phyloP scores from a whole-genome alignment of 108 stramenopile species.

The Fistulifera solaris region DNA sequence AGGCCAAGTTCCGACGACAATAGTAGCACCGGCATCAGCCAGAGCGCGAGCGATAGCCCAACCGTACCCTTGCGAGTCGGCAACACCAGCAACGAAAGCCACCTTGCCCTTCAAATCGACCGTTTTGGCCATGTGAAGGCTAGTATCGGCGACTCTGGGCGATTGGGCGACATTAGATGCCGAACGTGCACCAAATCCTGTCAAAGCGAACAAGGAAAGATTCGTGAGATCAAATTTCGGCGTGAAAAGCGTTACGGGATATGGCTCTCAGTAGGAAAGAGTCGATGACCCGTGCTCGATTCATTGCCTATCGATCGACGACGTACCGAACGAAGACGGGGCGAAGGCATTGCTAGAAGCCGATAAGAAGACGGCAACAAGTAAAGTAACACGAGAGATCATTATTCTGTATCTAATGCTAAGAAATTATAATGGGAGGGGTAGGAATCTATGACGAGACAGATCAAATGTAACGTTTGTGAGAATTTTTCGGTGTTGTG shows the following conservation, averaged over 20 bases:
- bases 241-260: too few relatives aligned
- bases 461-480: too few relatives aligned
- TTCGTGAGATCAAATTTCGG: too few relatives aligned
- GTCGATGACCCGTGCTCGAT: not conserved
- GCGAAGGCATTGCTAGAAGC: constrained; percentile 26
- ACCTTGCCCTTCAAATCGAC: constrained; percentile 87
- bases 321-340: constrained; percentile 7
- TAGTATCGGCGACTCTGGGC: not conserved
- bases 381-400: constrained; percentile 32
- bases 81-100: constrained; percentile 95
- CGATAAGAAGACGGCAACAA: constrained; percentile 18
- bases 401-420: constrained; percentile 6
- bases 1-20: constrained; percentile 97
- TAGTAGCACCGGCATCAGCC: constrained; percentile 92
- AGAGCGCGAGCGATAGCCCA: constrained; percentile 96
- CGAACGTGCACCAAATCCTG: not conserved
- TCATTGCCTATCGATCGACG: constrained; percentile 1
- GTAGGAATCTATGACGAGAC: too few relatives aligned
- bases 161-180: not conserved
- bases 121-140: constrained; percentile 2
- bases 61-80: constrained; percentile 95
- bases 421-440: too few relatives aligned
- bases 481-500: too few relatives aligned
- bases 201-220: too few relatives aligned
- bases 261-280: too few relatives aligned